Percentiles rank a stretch among this genome's conserved stretches.
Evolutionary conservation across 1,284 basidiomycete genomes (phyloP).

Genomic region (Puccinia sorghi): DNA sequence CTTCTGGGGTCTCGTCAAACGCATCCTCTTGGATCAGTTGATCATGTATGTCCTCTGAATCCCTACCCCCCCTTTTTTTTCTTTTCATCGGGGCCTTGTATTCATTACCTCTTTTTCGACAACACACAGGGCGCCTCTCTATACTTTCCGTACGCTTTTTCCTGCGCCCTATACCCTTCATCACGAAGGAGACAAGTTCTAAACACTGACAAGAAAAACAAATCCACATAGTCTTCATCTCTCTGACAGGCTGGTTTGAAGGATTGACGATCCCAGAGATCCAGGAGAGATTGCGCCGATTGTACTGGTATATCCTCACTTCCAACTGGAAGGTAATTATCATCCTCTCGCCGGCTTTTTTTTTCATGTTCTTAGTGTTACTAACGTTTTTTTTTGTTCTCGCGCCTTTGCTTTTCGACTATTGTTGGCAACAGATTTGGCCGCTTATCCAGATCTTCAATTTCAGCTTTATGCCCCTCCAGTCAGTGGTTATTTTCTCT

Average conservation of each 20-base stretch:
- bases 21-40: slow-evolving; percentile 30
- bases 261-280: slow-evolving; percentile 29
- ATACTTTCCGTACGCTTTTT: slow-evolving; percentile 23
- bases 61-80: neutral
- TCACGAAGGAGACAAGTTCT: neutral
- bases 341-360: neutral
- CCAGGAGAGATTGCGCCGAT: slow-evolving; percentile 11
- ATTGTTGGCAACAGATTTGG: slow-evolving; percentile 19
- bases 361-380: neutral
- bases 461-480: slow-evolving; percentile 42
- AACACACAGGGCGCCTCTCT: slow-evolving; percentile 25
- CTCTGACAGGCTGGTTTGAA: slow-evolving; percentile 39
- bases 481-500: slow-evolving; percentile 6
- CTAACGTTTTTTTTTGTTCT: too few species aligned
- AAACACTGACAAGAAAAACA: neutral
- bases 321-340: slow-evolving; percentile 33
- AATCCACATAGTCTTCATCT: slow-evolving; percentile 24
- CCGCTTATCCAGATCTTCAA: slow-evolving; percentile 42
- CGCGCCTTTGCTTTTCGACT: neutral
- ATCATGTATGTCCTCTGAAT: slow-evolving; percentile 4
- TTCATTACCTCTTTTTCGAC: neutral
- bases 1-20: slow-evolving; percentile 18
- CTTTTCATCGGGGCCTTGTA: too few species aligned
- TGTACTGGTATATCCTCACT: slow-evolving; percentile 33
- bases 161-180: neutral